These are phyloP conservation scores for Pseudodiploospora longispora DNA, from an alignment of 2,329 filamentous ascomycete species.

Conservation along the genomic window DNA sequence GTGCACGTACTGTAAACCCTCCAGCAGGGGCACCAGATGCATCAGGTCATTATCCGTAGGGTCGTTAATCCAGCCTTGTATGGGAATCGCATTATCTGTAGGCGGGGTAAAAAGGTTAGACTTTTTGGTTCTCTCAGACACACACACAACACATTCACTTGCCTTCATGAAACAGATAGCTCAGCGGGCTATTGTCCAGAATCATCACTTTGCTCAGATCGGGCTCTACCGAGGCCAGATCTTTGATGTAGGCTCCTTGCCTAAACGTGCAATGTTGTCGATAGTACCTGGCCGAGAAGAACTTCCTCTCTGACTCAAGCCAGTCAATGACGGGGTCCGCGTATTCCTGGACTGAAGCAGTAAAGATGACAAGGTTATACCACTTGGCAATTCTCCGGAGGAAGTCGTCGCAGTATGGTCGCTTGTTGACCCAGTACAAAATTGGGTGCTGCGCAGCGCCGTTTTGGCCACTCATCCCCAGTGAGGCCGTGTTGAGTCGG, in stretches of 20 bases:
- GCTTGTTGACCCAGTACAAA: constrained; percentile 97
- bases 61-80: constrained; percentile 98
- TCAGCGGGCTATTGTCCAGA: constrained; percentile 94
- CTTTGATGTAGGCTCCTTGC: constrained; percentile 96
- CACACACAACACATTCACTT: constrained; percentile 21
- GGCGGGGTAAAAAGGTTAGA: constrained; percentile 1
- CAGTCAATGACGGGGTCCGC: constrained; percentile 98
- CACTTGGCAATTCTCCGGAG: constrained; percentile 87
- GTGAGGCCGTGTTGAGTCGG: constrained; percentile 65
- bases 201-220: constrained; percentile 99
- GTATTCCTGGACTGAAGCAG: constrained; percentile 95
- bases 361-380: constrained; percentile 97
- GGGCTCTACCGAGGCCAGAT: constrained; percentile 89
- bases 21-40: constrained; percentile 83
- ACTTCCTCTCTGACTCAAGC: constrained; percentile 94
- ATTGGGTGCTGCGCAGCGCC: constrained; percentile 78
- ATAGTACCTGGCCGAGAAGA: constrained; percentile 89
- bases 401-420: constrained; percentile 94
- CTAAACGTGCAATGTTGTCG: constrained; percentile 94
- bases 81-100: constrained; percentile 94
- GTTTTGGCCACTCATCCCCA: constrained; percentile 61
- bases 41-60: constrained; percentile 93
- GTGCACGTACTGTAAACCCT: constrained; percentile 92
- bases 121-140: background rate
- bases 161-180: constrained; percentile 99